Base-by-base conservation (phyloP, 2,329 filamentous ascomycete genomes). In the Ophiostoma pallidulum region DNA sequence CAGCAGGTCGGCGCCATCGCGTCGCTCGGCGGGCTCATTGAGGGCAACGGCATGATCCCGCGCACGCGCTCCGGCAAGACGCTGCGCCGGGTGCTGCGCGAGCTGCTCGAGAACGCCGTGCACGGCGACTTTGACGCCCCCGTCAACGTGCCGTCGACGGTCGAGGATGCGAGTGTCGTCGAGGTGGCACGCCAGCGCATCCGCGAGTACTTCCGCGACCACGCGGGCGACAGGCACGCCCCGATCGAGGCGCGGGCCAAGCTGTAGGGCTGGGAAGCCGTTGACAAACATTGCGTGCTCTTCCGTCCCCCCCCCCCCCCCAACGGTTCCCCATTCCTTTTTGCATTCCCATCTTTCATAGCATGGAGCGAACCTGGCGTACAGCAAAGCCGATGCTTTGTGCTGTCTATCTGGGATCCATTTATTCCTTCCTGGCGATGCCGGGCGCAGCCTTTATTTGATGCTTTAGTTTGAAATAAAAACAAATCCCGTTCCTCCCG, bases 41-140 rank as follows among this genome's bases (percentile, higher is more conserved):
- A 88, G 54, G 86, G 86, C 33, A 80, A 80, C 55, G 82, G 82
- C 14, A 90, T 94, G 74, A 95, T 96, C 45, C 90, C 91, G 6
- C 90, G 90, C 70, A 96, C 91, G 14, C 69, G 90, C 24, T 88
- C 83, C n/a, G 91, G 91, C 24, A 97, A 96, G 74, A 95, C 88
- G 4, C 65, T 96, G 50, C 73, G 90, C 4, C 72, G 90, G 20
- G 87, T 94, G 28, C 66, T 96, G 62, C 74, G 86, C 28, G 86
- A 94, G 66, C 67, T 96, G 55, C 67, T 94, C 14, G 90, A 96
- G 68, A 87, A 94, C 60, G 88, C 79, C 0, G 79, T 82, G 5
- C 75, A 82, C 51, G 86, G 78, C 1, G 78, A 90, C 22, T 84
- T 84, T 56, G 81, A 83, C 14, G 84, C 79, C 61, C 70, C 77